Percentiles rank a stretch among this genome's conserved stretches.
phyloP scores from a whole-genome alignment of 257 asterid genomes.

The Leptodermis oblonga region DNA sequence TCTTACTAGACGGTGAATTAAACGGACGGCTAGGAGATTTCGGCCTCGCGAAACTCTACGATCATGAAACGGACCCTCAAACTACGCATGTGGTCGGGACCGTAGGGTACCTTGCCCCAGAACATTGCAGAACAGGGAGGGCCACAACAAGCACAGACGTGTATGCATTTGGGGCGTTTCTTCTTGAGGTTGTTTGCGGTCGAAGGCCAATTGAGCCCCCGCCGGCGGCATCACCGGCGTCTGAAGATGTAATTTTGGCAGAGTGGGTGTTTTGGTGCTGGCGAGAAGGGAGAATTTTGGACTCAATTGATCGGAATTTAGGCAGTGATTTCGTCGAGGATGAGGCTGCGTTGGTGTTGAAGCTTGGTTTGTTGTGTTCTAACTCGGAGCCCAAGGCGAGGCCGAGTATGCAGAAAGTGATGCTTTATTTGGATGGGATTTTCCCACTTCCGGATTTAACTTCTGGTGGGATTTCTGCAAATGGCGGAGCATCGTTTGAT shows the following conservation, averaged over 20 bases:
- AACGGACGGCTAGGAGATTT: background rate
- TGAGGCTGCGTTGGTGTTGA: background rate
- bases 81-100: conserved; percentile 1
- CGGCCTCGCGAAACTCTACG: background rate
- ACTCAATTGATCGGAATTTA: background rate
- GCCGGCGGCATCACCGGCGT: background rate
- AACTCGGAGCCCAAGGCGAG: background rate
- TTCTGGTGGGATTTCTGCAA: background rate
- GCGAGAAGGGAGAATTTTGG: background rate
- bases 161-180: background rate
- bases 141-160: background rate
- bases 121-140: background rate
- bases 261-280: conserved; percentile 5
- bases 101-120: conserved; percentile 3
- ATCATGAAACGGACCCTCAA: conserved; percentile 5
- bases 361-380: background rate
- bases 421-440: background rate
- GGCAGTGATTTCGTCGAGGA: background rate
- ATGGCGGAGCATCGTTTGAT: background rate
- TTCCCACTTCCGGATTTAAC: background rate
- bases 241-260: background rate
- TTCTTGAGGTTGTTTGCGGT: background rate
- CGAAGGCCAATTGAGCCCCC: conserved; percentile 5
- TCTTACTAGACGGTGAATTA: background rate
- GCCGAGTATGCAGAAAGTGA: conserved; percentile 1